Conservation (phyloP, 148 eudicot species). For the Beta vulgaris region DNA sequence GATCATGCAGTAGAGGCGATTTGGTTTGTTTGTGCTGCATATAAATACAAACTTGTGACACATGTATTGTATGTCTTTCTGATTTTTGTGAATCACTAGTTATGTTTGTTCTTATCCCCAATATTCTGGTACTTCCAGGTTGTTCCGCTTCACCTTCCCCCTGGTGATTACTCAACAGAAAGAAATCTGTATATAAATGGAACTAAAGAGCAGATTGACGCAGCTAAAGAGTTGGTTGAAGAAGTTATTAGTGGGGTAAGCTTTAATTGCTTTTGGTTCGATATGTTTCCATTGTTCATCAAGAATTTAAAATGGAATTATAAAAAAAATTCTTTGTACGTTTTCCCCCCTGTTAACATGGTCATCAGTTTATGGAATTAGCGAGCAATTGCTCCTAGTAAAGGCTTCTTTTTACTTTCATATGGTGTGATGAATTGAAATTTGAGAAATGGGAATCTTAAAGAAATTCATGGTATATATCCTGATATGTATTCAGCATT, state of each 20-base stretch:
- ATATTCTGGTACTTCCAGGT: constrained; percentile 33
- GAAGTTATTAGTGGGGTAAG: constrained; percentile 47
- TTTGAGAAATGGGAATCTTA: neutral
- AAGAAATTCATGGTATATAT: neutral
- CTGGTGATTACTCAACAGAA: constrained; percentile 45
- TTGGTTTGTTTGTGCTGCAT: too few relatives aligned
- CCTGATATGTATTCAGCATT: neutral
- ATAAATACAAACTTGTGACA: neutral
- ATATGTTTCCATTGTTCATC: neutral
- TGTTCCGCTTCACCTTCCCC: constrained; percentile 52
- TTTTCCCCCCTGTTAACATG: too few relatives aligned
- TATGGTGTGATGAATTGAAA: too few relatives aligned
- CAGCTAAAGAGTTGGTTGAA: constrained; percentile 46
- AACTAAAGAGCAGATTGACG: constrained; percentile 40
- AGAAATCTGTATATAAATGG: constrained; percentile 41
- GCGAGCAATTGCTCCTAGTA: too few relatives aligned
- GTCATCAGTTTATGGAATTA: too few relatives aligned
- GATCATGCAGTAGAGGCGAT: too few relatives aligned
- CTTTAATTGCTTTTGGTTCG: neutral
- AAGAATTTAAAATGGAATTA: too few relatives aligned
- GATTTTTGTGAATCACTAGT: neutral
- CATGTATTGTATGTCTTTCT: neutral
- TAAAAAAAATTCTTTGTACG: too few relatives aligned
- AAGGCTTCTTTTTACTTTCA: too few relatives aligned
- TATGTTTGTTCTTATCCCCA: neutral